phyloP scores from a whole-genome alignment of 129 eudicot genomes.

The Ambrosia trifida region DNA sequence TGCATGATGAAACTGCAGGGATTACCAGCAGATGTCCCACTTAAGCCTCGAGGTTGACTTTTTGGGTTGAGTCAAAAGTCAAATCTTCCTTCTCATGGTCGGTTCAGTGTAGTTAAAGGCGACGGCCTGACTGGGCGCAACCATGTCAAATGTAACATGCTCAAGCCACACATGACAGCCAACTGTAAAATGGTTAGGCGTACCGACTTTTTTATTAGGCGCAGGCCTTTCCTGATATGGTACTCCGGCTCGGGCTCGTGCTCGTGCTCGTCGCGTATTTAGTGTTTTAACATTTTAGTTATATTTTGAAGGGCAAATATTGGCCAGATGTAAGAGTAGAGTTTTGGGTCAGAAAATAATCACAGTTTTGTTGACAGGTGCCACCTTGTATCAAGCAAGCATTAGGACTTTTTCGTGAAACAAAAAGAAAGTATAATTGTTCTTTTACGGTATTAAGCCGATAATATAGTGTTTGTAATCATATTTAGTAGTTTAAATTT shows the following conservation, averaged over 20 bases:
- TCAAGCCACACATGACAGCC: not conserved
- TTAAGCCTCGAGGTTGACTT: constrained; percentile 16
- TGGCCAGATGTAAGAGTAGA: no score
- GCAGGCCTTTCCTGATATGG: not conserved
- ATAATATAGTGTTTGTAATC: no score
- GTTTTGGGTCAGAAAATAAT: no score
- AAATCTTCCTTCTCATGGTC: not conserved
- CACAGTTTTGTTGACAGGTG: no score
- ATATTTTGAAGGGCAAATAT: no score
- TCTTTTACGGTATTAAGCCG: no score
- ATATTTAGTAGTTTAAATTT: no score
- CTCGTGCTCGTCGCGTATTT: constrained; percentile 3
- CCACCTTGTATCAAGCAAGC: no score
- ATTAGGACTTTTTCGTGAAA: no score
- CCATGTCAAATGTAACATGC: not conserved
- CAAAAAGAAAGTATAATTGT: no score
- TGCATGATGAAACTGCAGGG: constrained; percentile 90
- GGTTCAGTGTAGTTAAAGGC: not conserved
- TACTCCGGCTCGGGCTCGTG: not conserved
- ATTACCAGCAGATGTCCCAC: constrained; percentile 48
- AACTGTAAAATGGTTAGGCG: not conserved
- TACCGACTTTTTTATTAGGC: not conserved
- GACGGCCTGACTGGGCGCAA: not conserved
- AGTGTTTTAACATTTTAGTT: not conserved
- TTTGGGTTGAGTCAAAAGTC: not conserved